Percentiles rank a stretch among this genome's conserved stretches.
Evolutionary conservation across 352 stramenopile species (phyloP).

Genomic region (Phytophthora europaea): DNA sequence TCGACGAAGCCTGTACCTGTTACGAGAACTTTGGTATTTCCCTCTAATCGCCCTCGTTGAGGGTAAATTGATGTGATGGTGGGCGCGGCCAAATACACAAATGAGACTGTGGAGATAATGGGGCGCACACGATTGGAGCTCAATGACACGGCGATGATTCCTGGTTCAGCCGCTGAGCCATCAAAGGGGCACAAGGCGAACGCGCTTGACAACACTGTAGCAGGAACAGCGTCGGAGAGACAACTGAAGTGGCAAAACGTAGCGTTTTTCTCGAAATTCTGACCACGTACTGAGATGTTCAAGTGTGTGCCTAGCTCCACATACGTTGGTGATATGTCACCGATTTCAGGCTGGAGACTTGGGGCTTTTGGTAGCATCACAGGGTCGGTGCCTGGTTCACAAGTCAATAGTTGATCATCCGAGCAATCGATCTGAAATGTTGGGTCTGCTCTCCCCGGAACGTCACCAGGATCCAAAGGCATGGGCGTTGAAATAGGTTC

Average conservation of each 20-base stretch:
- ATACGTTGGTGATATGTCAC: slow-evolving; percentile 34
- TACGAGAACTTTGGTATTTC: slow-evolving; percentile 31
- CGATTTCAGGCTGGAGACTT: slow-evolving; percentile 2
- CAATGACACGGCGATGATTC: slow-evolving; percentile 22
- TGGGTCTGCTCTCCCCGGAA: slow-evolving; percentile 13
- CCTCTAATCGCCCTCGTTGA: slow-evolving; percentile 23
- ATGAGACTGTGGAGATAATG: slow-evolving; percentile 11
- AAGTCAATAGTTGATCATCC: neutral
- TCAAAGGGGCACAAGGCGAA: slow-evolving; percentile 38
- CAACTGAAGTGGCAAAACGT: slow-evolving; percentile 44
- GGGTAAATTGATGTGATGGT: slow-evolving; percentile 34
- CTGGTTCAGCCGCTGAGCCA: neutral
- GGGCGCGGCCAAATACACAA: slow-evolving; percentile 22
- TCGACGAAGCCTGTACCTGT: slow-evolving; percentile 25
- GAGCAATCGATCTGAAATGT: neutral
- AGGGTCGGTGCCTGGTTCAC: neutral
- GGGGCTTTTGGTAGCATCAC: neutral
- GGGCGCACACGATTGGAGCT: slow-evolving; percentile 21
- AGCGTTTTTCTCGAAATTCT: slow-evolving; percentile 28
- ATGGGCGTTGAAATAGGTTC: slow-evolving; percentile 10
- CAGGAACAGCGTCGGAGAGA: slow-evolving; percentile 10
- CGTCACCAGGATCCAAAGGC: slow-evolving; percentile 10
- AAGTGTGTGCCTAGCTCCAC: slow-evolving; percentile 9
- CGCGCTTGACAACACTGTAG: slow-evolving; percentile 23
- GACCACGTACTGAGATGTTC: slow-evolving; percentile 48